These are phyloP conservation scores for Aspergillus olivimuriae DNA, from an alignment of 495 filamentous ascomycete genomes.

Conservation along the genomic window DNA sequence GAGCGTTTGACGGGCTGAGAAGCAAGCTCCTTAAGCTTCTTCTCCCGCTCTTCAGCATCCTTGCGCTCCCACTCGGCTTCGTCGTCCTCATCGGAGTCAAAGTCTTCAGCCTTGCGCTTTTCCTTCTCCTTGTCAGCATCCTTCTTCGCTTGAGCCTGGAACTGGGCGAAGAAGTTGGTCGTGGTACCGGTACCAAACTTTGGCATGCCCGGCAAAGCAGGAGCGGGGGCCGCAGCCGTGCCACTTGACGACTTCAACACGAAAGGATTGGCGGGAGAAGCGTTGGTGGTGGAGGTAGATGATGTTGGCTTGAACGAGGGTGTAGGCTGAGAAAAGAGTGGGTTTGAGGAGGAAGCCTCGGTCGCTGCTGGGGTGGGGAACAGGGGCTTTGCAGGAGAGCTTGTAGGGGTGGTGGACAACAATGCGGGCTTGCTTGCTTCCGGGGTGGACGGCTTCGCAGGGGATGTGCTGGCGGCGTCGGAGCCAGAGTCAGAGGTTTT, in stretches of 20 bases:
- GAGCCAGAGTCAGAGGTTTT: conserved; percentile 12
- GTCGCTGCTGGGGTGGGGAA: conserved; percentile 11
- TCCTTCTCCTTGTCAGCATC: conserved; percentile 34
- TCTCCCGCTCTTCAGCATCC: conserved; percentile 40
- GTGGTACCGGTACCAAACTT: conserved; percentile 27
- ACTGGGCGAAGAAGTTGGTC: conserved; percentile 33
- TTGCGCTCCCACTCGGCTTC: conserved; percentile 44
- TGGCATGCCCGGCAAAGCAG: conserved; percentile 18
- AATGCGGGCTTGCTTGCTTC: conserved; percentile 10
- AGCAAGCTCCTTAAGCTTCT: conserved; percentile 35
- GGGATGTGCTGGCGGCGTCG: conserved; percentile 4
- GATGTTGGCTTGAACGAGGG: conserved; percentile 13
- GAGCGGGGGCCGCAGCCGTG: conserved; percentile 9
- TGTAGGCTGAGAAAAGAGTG: conserved; percentile 9
- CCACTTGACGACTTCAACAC: conserved; percentile 19
- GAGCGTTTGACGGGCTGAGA: conserved; percentile 24
- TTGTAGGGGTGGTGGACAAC: conserved; percentile 16
- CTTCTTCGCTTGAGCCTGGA: conserved; percentile 29
- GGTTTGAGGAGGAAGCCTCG: conserved; percentile 7
- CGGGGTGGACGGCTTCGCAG: conserved; percentile 14
- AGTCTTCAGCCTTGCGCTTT: conserved; percentile 51
- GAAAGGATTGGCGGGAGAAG: conserved; percentile 17
- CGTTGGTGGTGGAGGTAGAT: conserved; percentile 3
- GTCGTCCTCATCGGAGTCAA: conserved; percentile 49
- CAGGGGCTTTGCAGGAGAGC: conserved; percentile 17